phyloP scores from a whole-genome alignment of 345 rosid genomes.

The Cochlearia excelsa region DNA sequence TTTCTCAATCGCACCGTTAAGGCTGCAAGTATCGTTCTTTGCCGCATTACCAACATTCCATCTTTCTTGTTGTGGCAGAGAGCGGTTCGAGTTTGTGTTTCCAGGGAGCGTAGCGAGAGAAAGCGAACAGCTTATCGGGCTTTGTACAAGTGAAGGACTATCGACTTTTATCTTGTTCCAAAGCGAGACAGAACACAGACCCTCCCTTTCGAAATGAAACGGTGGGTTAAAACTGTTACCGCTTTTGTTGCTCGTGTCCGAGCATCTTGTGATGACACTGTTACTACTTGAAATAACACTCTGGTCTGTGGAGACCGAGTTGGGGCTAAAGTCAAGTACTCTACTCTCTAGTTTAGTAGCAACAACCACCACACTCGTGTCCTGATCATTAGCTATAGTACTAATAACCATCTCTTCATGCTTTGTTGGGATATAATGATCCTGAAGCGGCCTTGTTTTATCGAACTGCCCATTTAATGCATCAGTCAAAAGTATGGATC shows the following conservation, averaged over 20 bases:
- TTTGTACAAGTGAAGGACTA: slow-evolving; percentile 39
- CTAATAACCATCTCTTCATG: slow-evolving; percentile 21
- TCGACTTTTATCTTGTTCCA: slow-evolving; percentile 38
- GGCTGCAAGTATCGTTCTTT: slow-evolving; percentile 16
- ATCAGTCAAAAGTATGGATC: slow-evolving; percentile 69
- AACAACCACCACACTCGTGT: slow-evolving; percentile 15
- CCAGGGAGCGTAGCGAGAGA: slow-evolving; percentile 40
- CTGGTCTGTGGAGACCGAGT: slow-evolving; percentile 36
- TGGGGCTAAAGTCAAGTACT: slow-evolving; percentile 38
- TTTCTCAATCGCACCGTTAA: slow-evolving; percentile 15
- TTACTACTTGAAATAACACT: slow-evolving; percentile 37
- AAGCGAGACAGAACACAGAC: slow-evolving; percentile 29
- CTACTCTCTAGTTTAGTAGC: slow-evolving; percentile 32
- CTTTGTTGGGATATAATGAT: slow-evolving; percentile 23
- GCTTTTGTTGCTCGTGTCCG: slow-evolving; percentile 38
- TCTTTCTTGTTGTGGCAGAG: slow-evolving; percentile 27
- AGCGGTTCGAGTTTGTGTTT: slow-evolving; percentile 40
- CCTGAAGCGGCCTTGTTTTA: slow-evolving; percentile 30
- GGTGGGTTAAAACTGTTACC: slow-evolving; percentile 36
- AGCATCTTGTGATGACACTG: slow-evolving; percentile 37
- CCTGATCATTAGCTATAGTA: slow-evolving; percentile 11
- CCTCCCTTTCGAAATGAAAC: slow-evolving; percentile 33
- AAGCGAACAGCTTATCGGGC: slow-evolving; percentile 41
- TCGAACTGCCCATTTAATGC: slow-evolving; percentile 49
- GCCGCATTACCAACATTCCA: slow-evolving; percentile 27